Conservation (phyloP, 2,329 filamentous ascomycete species). For the Sporothrix euskadiensis region DNA sequence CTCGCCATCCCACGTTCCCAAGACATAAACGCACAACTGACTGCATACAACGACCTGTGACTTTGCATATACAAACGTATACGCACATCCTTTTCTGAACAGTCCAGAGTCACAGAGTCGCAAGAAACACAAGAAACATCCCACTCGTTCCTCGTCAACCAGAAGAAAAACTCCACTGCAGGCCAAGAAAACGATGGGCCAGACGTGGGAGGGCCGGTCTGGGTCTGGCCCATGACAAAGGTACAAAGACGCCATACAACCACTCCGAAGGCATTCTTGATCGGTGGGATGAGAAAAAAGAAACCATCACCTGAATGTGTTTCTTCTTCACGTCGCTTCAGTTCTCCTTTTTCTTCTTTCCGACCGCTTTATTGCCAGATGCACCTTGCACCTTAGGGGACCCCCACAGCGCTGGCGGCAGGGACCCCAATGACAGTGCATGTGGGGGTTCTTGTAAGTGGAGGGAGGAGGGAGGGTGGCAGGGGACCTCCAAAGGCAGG, state of each 20-base stretch:
- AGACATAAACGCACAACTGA: not conserved
- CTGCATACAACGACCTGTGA: not conserved
- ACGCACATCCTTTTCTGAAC: not conserved
- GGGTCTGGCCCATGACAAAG: not conserved
- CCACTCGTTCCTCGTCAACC: not conserved
- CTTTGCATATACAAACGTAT: not conserved
- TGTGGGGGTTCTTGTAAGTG: conserved; percentile 15
- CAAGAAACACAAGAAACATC: not conserved
- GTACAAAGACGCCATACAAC: not conserved
- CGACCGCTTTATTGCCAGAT: conserved; percentile 1
- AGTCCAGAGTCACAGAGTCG: not conserved
- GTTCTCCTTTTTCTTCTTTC: not conserved
- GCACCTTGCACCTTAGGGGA: not conserved
- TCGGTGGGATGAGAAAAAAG: not conserved
- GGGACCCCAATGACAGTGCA: conserved; percentile 4
- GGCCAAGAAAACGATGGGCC: not conserved
- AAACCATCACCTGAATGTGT: conserved; percentile 17
- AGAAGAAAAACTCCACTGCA: not conserved
- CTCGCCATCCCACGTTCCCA: conserved; percentile 2
- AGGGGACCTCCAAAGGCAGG: conserved; percentile 8
- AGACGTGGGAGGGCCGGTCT: not conserved
- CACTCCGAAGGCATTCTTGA: not conserved
- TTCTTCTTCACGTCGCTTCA: not conserved
- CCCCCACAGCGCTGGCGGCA: not conserved
- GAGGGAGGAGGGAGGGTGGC: conserved; percentile 3